Base-by-base conservation (phyloP, 2,329 filamentous ascomycete species). In the Xylariomycetidae sp. region DNA sequence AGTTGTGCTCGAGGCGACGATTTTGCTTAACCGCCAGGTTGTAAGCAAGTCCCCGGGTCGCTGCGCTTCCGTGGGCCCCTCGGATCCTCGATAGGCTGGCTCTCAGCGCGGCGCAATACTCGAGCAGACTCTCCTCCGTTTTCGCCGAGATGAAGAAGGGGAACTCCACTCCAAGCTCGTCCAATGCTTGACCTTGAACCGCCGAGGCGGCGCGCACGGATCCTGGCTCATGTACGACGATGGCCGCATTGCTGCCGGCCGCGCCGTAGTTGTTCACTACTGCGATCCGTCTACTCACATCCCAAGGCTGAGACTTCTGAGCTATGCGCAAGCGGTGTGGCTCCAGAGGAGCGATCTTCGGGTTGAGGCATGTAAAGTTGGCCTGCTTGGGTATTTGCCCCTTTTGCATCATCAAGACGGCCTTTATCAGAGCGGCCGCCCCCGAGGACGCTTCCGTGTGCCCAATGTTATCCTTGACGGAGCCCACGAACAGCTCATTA, bases 231-330 rank as follows among this genome's bases (percentile, higher is more conserved):
- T n/a, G n/a, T n/a, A n/a, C 19, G 7, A 48, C 17, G 12, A 42
- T 18, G 5, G 42, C 40, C 5, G 46, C 37, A 27, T 47, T 48
- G 15, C 33, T 39, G 5, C 46, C 46, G 6, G 39, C 35, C 0
- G 46, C 46, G 1, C 46, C 46, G n/a, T 48, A 47, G 16, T 40
- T 48, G 23, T 37, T 39, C 4, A 48, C 29, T 9, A 27, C 19
- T 17, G 32, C 38, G 14, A 26, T 6, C 25, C 25, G 7, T 14
- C 7, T 26, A 14, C 9, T 7, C 7, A 6, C 25, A 7, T 9
- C 25, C 25, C 25, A 26, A 9, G 6, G 10, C 13, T 14, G 7
- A 13, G 7, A 7, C 25, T 8, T 9, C 9, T 6, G 10, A 13
- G 25, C 8, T 7, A 26, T 26, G 25, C 7, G 10, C 8, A 26